Evolutionary conservation across 2,329 filamentous ascomycete genomes (phyloP).

Genomic region (Bipolaris victoriae): DNA sequence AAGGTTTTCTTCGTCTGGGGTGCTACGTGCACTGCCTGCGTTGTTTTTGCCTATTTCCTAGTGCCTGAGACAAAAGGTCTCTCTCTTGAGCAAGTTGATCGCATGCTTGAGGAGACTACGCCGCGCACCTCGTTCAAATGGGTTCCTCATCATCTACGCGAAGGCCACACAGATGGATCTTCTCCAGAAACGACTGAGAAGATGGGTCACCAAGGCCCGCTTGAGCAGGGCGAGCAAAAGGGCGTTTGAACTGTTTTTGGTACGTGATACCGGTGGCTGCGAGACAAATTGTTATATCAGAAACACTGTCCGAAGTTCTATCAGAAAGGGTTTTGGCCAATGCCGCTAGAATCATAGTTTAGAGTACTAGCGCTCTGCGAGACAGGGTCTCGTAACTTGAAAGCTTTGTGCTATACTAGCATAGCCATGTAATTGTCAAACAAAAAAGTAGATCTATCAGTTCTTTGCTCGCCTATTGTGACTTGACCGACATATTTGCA

Average conservation of each 20-base stretch:
- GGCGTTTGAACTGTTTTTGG: not conserved
- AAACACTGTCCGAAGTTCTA: not conserved
- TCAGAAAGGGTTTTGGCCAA: no score
- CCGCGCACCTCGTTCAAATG: no score
- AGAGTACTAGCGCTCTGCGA: no score
- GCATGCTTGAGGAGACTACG: no score
- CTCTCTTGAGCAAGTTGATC: no score
- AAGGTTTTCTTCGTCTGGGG: no score
- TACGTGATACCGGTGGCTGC: not conserved
- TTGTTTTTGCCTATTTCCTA: no score
- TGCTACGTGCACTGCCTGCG: no score
- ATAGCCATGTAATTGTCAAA: not conserved
- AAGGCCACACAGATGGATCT: conserved; percentile 24
- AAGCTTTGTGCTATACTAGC: not conserved
- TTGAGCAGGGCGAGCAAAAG: not conserved
- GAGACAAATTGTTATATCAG: not conserved
- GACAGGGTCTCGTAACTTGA: not conserved
- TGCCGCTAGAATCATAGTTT: not conserved
- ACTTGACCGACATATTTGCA: not conserved
- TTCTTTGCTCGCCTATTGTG: not conserved
- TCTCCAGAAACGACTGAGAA: conserved; percentile 7
- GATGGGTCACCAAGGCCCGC: not conserved
- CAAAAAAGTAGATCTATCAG: not conserved
- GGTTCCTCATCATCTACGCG: no score
- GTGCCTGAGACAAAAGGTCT: no score